A percentile compares a stretch with the other conserved stretches of the same genome.
These are phyloP conservation scores for Chloridella minuta DNA, from an alignment of 352 stramenopile species.

Conservation along the genomic window DNA sequence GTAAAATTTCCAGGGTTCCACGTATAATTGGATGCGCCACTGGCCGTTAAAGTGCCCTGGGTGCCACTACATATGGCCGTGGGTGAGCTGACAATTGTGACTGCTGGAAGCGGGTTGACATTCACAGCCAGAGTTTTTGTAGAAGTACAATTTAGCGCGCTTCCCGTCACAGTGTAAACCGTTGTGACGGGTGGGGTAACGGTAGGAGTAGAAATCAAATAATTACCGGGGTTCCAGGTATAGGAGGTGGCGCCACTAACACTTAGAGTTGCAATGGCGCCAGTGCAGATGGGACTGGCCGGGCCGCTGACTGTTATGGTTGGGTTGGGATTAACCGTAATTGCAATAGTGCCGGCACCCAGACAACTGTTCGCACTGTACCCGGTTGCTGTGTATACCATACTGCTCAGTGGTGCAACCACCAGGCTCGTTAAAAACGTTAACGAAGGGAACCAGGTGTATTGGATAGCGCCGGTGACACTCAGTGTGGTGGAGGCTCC, in stretches of 20 bases:
- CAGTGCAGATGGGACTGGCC: background rate
- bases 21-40: too few relatives aligned
- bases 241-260: background rate
- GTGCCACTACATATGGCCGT: too few relatives aligned
- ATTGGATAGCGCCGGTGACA: background rate
- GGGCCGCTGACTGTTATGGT: background rate
- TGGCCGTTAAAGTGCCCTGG: too few relatives aligned
- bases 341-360: too few relatives aligned
- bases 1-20: too few relatives aligned
- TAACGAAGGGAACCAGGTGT: background rate
- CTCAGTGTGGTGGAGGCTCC: background rate
- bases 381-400: too few relatives aligned
- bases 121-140: background rate
- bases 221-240: background rate
- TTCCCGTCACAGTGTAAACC: background rate
- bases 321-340: background rate
- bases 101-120: too few relatives aligned
- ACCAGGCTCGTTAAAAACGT: too few relatives aligned
- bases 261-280: background rate
- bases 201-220: background rate
- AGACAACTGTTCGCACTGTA: too few relatives aligned
- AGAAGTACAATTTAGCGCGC: background rate
- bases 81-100: too few relatives aligned
- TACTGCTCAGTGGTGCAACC: too few relatives aligned
- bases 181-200: background rate